These are phyloP conservation scores for Phaseolus lunatus DNA, from an alignment of 306 rosid species.

Conservation along the genomic window DNA sequence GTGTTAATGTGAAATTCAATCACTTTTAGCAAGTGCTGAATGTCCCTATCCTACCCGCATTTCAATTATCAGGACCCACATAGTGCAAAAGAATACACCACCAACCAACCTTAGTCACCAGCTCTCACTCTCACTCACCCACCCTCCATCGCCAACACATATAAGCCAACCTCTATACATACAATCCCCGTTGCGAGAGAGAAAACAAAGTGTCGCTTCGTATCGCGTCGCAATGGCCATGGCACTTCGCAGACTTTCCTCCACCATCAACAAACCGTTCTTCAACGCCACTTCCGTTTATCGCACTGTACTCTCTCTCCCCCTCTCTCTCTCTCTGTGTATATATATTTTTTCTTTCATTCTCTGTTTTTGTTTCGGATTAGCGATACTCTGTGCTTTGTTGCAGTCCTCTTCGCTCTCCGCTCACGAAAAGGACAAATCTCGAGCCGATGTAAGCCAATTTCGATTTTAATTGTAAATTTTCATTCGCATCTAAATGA, in stretches of 20 bases:
- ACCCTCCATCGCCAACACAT: conserved; percentile 28
- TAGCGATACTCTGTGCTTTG: conserved; percentile 10
- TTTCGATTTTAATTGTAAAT: not conserved
- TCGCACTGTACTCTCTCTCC: conserved; percentile 54
- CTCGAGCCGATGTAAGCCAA: conserved; percentile 63
- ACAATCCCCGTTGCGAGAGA: not conserved
- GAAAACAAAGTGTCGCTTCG: not conserved
- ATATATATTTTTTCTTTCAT: not conserved
- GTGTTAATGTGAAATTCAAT: not conserved
- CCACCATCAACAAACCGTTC: conserved; percentile 54
- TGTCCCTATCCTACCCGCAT: not conserved
- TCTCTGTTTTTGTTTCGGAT: not conserved
- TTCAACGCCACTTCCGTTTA: conserved; percentile 54
- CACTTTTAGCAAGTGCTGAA: not conserved
- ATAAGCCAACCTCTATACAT: not conserved
- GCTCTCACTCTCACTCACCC: conserved; percentile 18
- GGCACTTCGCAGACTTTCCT: conserved; percentile 77
- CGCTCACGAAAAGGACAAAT: conserved; percentile 58
- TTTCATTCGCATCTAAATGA: conserved; percentile 11
- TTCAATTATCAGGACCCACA: not conserved
- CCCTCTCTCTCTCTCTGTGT: too few relatives aligned
- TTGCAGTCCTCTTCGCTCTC: conserved; percentile 76
- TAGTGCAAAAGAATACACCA: conserved; percentile 5
- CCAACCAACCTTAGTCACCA: conserved; percentile 51
- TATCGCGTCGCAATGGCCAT: conserved; percentile 54